Conservation (phyloP, 208 protist species). For the Naegleria gruberi region DNA sequence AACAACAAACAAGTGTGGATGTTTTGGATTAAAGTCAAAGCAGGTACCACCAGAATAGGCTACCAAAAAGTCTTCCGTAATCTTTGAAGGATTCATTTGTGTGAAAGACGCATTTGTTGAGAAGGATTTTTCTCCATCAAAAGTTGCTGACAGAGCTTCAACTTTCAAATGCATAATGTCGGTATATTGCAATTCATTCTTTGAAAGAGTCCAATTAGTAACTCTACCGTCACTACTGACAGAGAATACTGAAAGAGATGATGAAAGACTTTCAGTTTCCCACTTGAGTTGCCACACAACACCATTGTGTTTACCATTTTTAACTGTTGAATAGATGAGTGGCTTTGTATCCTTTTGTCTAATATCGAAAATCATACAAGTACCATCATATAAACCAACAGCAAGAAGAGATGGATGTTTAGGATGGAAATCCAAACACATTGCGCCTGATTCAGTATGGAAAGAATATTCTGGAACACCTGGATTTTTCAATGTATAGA, state of each 20-base stretch:
- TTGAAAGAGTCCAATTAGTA: constrained; percentile 81
- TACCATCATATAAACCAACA: constrained; percentile 90
- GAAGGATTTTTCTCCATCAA: background rate
- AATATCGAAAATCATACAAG: constrained; percentile 72
- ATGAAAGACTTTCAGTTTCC: constrained; percentile 54
- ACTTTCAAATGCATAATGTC: constrained; percentile 72
- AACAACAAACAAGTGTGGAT: constrained; percentile 81
- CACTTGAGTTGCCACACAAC: constrained; percentile 86
- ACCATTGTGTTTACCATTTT: constrained; percentile 90
- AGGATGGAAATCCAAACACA: constrained; percentile 90
- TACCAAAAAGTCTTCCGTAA: constrained; percentile 67
- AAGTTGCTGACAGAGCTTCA: background rate
- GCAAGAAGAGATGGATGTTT: constrained; percentile 70
- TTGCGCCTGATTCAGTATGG: constrained; percentile 76
- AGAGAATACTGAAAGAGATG: constrained; percentile 81
- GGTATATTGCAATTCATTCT: constrained; percentile 86
- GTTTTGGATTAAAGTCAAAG: constrained; percentile 82
- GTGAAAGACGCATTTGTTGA: background rate
- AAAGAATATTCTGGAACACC: constrained; percentile 85
- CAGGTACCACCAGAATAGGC: constrained; percentile 83
- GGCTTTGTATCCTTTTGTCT: constrained; percentile 56
- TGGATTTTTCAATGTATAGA: constrained; percentile 93
- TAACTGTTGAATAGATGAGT: constrained; percentile 75
- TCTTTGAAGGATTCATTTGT: constrained; percentile 34
- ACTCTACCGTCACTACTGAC: constrained; percentile 90